Base-by-base conservation (phyloP, 2,329 filamentous ascomycete genomes). In the Aspergillus melleus region DNA sequence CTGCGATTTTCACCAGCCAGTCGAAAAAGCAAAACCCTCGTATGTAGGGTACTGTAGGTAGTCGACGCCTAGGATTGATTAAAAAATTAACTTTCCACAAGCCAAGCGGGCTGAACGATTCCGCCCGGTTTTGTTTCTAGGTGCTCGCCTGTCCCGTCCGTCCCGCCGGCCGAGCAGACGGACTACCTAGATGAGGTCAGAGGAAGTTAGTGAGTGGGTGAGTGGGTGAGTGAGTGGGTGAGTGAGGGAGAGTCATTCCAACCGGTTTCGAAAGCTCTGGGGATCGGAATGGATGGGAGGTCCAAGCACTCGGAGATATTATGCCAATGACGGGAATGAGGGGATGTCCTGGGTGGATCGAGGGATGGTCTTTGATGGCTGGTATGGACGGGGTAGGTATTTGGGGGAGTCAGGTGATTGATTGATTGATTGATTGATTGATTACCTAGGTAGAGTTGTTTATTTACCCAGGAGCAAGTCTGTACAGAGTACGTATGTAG, bases 251-350 rank as follows among this genome's bases (percentile, higher is more conserved):
- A 5, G 44, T 53, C 50, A 62, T 55, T 44, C 54, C 61, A 55
- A 55, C 58, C 52, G 24, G 58, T 60, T 60, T 60, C 26, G 8
- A 9, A 29, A 29, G 26, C 26, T 29, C 26, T 29, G 26, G 8
- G 1, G 26, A 29, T 29, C 26, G 26, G 26, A 29, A 29, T 46
- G 42, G 55, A 52, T 52, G 63, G 26, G 26, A 62, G 65, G 64
- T 54, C 64, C 62, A 64, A 66, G 65, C 65, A 66, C 65, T 62
- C 64, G 64, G 65, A 58, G 19, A 50, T 12, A 52, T 24, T 19
- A 20, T 42, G n/a, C 26, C 30, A 29, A 49, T 29, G 32, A 19
- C n/a, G n/a, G n/a, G 49, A 39, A 49, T 29, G 32, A 19, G 14
- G n/a, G n/a, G 49, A 39, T 49, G 39, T 44, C 32, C 22, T 52